Conservation (phyloP, 805 yeast genomes). For the Candida ipomoeae region DNA sequence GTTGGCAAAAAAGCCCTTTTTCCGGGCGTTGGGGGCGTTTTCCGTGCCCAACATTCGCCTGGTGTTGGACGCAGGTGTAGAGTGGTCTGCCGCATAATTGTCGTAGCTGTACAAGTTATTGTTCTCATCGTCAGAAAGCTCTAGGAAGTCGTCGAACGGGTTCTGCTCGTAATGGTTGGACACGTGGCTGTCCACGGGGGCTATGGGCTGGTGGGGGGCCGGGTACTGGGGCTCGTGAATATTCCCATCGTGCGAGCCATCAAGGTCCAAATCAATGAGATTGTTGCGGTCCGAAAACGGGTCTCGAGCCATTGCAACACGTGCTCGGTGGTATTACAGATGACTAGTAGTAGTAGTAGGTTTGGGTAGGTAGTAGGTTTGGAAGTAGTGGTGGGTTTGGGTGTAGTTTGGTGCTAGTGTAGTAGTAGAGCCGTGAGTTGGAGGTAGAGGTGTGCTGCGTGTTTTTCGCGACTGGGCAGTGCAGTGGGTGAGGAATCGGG, state of each 20-base stretch:
- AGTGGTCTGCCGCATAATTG: slow-evolving; percentile 1
- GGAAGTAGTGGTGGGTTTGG: no score
- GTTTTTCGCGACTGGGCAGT: no score
- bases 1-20: slow-evolving; percentile 23
- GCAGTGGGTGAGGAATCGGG: no score
- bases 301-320: slow-evolving; percentile 2
- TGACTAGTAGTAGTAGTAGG: no score
- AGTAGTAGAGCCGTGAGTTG: no score
- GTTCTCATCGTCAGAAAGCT: slow-evolving; percentile 31
- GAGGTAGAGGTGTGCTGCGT: no score
- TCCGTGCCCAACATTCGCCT: slow-evolving; percentile 22
- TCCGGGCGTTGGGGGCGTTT: slow-evolving; percentile 17
- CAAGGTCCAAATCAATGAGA: slow-evolving; percentile 32
- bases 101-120: slow-evolving; percentile 8
- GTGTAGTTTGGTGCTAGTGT: no score
- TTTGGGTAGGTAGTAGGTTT: no score
- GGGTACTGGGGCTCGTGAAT: neutral
- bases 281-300: slow-evolving; percentile 23
- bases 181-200: neutral
- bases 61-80: slow-evolving; percentile 17
- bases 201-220: neutral
- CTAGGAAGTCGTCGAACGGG: slow-evolving; percentile 32
- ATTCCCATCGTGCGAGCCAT: neutral
- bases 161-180: slow-evolving; percentile 6
- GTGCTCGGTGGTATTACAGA: no score